Percentiles rank a stretch among this genome's conserved stretches.
These are phyloP conservation scores for Dictyostelium purpureum DNA, from an alignment of 78 protist species.

Conservation along the genomic window DNA sequence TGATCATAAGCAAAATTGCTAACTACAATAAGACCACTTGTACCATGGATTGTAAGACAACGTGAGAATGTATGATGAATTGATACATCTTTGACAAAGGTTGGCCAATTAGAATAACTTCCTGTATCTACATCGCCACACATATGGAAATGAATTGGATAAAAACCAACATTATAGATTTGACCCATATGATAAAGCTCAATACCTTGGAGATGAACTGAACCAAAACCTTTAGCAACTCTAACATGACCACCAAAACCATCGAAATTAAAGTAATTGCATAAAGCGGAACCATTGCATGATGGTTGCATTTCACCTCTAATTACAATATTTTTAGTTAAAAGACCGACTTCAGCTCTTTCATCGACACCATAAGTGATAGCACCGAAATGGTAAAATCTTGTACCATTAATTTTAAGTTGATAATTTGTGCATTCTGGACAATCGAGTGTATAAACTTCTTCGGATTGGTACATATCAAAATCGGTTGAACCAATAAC, in stretches of 20 bases:
- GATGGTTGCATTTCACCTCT: constrained; percentile 30
- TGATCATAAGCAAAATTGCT: constrained; percentile 70
- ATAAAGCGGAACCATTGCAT: constrained; percentile 28
- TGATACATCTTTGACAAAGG: constrained; percentile 55
- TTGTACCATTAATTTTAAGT: not conserved
- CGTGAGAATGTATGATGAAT: constrained; percentile 75
- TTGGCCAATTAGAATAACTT: constrained; percentile 52
- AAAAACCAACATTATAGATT: constrained; percentile 53
- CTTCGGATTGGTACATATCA: constrained; percentile 53
- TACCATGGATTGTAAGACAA: constrained; percentile 75
- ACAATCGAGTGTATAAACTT: constrained; percentile 6
- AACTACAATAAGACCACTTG: constrained; percentile 54
- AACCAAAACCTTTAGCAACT: constrained; percentile 18
- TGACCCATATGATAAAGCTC: constrained; percentile 78
- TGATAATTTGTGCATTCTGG: constrained; percentile 44
- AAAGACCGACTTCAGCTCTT: constrained; percentile 66
- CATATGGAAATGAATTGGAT: constrained; percentile 85
- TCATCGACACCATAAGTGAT: constrained; percentile 56
- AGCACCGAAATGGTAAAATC: constrained; percentile 58
- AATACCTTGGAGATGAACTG: constrained; percentile 68
- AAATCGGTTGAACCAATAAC: constrained; percentile 63
- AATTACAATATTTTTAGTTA: constrained; percentile 34
- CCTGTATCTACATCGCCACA: constrained; percentile 73
- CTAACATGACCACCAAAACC: constrained; percentile 56
- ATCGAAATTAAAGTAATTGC: constrained; percentile 49